Percentiles rank a stretch among this genome's conserved stretches.
Conservation (phyloP, 768 basidiomycete species). For the Pleurotus djamor region DNA sequence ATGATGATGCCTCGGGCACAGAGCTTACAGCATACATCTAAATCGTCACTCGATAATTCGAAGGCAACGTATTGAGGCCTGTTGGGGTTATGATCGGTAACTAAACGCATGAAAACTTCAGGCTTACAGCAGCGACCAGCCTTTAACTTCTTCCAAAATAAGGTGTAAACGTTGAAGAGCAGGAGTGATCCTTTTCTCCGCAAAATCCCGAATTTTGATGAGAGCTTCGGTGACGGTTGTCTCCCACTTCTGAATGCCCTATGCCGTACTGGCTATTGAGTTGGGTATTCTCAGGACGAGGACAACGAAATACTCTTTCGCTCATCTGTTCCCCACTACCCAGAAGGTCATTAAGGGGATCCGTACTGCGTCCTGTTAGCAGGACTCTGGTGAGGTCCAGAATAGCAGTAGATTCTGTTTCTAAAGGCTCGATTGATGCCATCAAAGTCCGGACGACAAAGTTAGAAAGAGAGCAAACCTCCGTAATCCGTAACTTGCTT, state of each 20-base stretch:
- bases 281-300: constrained; percentile 1
- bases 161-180: constrained; percentile 78
- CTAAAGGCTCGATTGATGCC: constrained; percentile 29
- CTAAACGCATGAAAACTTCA: constrained; percentile 1
- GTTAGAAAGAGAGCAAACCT: constrained; percentile 37
- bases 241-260: constrained; percentile 88
- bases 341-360: constrained; percentile 70
- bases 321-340: constrained; percentile 79
- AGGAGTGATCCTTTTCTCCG: constrained; percentile 67
- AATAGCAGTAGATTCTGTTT: constrained; percentile 58
- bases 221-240: constrained; percentile 68
- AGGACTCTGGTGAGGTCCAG: constrained; percentile 72
- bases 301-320: constrained; percentile 57
- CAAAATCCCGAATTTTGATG: constrained; percentile 68
- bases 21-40: constrained; percentile 51
- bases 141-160: constrained; percentile 73
- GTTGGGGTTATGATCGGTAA: constrained; percentile 13
- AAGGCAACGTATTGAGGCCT: constrained; percentile 62
- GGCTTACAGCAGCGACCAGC: constrained; percentile 72
- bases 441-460: constrained; percentile 4
- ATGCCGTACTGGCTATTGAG: constrained; percentile 17
- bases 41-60: constrained; percentile 46
- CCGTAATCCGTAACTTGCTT: constrained; percentile 68
- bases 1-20: constrained; percentile 58
- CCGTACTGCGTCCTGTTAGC: constrained; percentile 69